These are phyloP conservation scores for Aspergillus melleus DNA, from an alignment of 2,329 filamentous ascomycete species.

Conservation along the genomic window DNA sequence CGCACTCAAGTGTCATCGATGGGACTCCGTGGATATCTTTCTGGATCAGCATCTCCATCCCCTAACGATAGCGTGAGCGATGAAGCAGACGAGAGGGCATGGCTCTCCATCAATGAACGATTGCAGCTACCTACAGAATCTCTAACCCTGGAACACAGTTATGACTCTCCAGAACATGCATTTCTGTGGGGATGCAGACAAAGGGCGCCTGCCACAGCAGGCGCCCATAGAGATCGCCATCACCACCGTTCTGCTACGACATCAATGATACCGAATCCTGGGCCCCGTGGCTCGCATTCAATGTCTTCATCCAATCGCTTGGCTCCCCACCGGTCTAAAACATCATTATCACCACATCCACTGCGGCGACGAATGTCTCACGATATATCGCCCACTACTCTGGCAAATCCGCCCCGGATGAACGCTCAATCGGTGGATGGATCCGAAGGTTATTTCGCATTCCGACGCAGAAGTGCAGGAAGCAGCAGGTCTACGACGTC, in stretches of 20 bases:
- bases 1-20: constrained; percentile 22
- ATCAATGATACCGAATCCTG: constrained; percentile 24
- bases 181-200: not conserved
- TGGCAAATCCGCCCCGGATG: constrained; percentile 8
- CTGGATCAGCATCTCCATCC: constrained; percentile 26
- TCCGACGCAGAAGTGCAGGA: constrained; percentile 14
- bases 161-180: not conserved
- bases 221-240: constrained; percentile 17
- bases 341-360: constrained; percentile 17
- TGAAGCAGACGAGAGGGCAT: constrained; percentile 37
- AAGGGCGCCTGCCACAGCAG: not conserved
- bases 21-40: constrained; percentile 21
- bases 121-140: constrained; percentile 37
- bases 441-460: constrained; percentile 23
- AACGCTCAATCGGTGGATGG: constrained; percentile 15
- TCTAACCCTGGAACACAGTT: constrained; percentile 1
- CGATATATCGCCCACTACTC: constrained; percentile 7
- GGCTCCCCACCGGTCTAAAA: constrained; percentile 14
- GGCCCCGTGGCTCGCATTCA: constrained; percentile 11
- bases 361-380: constrained; percentile 17
- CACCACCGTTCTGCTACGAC: constrained; percentile 38
- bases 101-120: constrained; percentile 40
- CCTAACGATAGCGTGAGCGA: constrained; percentile 22
- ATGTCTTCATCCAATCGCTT: constrained; percentile 8
- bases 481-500: constrained; percentile 24